Conservation (phyloP, 192 early-diverging fungal genomes). For the Coemansia sp. region DNA sequence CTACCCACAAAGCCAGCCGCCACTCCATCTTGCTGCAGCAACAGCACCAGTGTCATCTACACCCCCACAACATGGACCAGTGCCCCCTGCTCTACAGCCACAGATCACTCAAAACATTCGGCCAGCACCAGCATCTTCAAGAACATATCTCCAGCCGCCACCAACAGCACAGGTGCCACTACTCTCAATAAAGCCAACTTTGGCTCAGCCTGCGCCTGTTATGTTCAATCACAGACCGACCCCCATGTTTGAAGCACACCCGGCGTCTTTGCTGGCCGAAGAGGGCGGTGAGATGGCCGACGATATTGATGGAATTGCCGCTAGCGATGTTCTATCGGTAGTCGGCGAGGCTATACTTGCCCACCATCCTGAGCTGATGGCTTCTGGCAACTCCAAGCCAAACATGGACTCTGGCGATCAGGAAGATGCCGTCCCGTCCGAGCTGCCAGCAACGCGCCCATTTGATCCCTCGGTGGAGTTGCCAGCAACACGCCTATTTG, state of each 20-base stretch:
- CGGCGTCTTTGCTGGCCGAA: neutral
- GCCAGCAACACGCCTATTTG: no score
- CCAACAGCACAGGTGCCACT: neutral
- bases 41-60: constrained; percentile 2
- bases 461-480: no score
- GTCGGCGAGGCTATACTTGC: constrained; percentile 28
- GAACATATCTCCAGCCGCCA: neutral
- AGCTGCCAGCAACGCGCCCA: no score
- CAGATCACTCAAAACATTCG: constrained; percentile 1
- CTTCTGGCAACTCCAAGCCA: no score
- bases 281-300: neutral
- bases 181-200: no score
- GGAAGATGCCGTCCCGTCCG: no score
- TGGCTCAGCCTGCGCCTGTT: no score
- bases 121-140: neutral
- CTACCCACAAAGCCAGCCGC: constrained; percentile 7
- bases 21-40: neutral
- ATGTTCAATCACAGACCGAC: constrained; percentile 1
- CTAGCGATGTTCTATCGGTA: constrained; percentile 22
- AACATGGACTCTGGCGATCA: no score
- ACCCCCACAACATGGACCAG: neutral
- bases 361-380: constrained; percentile 17
- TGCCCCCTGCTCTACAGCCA: constrained; percentile 9
- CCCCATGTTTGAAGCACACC: constrained; percentile 2
- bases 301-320: constrained; percentile 26